A percentile compares a stretch with the other conserved stretches of the same genome.
phyloP scores from a whole-genome alignment of 345 rosid species.

The Pugionium cornutum region DNA sequence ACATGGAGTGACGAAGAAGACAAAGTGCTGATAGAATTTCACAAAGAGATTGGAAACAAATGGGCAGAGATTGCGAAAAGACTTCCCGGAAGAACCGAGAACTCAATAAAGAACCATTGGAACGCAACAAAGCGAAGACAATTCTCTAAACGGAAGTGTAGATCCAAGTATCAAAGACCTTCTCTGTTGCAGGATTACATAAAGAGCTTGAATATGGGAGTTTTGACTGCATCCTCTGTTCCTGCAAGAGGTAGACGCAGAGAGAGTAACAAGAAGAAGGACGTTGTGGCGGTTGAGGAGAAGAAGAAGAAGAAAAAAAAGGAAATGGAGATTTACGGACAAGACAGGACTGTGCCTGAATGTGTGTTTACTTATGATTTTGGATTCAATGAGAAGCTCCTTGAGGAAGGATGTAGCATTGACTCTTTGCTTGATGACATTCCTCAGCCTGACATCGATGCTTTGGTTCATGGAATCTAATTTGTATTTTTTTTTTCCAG shows the following conservation, averaged over 20 bases:
- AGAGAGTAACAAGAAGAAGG: slow-evolving; percentile 35
- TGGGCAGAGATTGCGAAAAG: slow-evolving; percentile 98
- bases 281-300: slow-evolving; percentile 7
- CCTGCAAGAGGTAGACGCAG: slow-evolving; percentile 38
- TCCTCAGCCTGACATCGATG: slow-evolving; percentile 43
- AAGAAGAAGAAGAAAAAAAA: background rate
- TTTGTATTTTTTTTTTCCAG: slow-evolving; percentile 10
- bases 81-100: slow-evolving; percentile 93
- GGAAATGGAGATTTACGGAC: slow-evolving; percentile 25
- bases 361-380: slow-evolving; percentile 57
- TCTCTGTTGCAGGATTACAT: slow-evolving; percentile 91
- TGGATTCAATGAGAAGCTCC: slow-evolving; percentile 6
- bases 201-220: slow-evolving; percentile 68
- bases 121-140: slow-evolving; percentile 95
- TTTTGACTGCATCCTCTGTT: slow-evolving; percentile 25
- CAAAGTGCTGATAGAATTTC: slow-evolving; percentile 67
- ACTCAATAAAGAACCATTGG: slow-evolving; percentile 99
- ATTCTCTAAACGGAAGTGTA: slow-evolving; percentile 76
- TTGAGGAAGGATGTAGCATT: slow-evolving; percentile 34
- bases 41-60: slow-evolving; percentile 86
- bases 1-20: slow-evolving; percentile 95
- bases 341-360: slow-evolving; percentile 53
- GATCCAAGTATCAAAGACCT: slow-evolving; percentile 70
- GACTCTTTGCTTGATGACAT: slow-evolving; percentile 72
- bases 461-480: slow-evolving; percentile 40